These are phyloP conservation scores for Cryphonectria carpinicola DNA, from an alignment of 2,329 filamentous ascomycete species.

Conservation along the genomic window DNA sequence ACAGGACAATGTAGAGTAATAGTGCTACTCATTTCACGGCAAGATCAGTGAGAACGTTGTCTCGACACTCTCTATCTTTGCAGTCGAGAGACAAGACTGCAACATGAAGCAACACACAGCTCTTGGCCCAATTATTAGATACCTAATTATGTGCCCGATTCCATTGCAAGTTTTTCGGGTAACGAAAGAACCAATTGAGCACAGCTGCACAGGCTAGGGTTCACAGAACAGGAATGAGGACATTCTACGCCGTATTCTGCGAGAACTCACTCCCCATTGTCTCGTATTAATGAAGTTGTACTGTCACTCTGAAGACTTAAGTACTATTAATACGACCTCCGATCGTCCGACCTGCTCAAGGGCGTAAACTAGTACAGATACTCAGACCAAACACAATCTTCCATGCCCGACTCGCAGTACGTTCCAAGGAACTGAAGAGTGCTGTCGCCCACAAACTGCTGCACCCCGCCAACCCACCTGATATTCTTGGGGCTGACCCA, in stretches of 20 bases:
- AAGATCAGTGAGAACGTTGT: background rate
- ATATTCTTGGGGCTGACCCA: slow-evolving; percentile 10
- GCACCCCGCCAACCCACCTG: background rate
- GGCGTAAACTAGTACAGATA: slow-evolving; percentile 11
- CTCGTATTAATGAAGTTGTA: background rate
- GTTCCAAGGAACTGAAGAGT: slow-evolving; percentile 5
- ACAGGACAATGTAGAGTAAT: background rate
- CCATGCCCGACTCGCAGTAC: slow-evolving; percentile 21
- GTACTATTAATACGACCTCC: background rate
- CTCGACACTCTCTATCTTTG: background rate
- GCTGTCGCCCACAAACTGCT: slow-evolving; percentile 11
- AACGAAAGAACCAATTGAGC: background rate
- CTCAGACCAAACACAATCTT: slow-evolving; percentile 21
- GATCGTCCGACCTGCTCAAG: background rate
- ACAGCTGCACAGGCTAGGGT: too few species aligned
- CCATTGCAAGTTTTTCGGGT: background rate
- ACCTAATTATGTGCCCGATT: background rate
- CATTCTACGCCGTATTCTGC: too few species aligned
- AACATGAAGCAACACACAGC: background rate
- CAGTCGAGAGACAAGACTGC: background rate
- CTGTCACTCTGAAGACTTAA: too few species aligned
- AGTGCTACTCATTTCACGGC: too few species aligned
- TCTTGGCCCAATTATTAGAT: background rate
- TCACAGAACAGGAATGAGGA: background rate
- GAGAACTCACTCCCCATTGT: background rate